Evolutionary conservation across 2,329 filamentous ascomycete genomes (phyloP).

Genomic region (Aureobasidium sp.): DNA sequence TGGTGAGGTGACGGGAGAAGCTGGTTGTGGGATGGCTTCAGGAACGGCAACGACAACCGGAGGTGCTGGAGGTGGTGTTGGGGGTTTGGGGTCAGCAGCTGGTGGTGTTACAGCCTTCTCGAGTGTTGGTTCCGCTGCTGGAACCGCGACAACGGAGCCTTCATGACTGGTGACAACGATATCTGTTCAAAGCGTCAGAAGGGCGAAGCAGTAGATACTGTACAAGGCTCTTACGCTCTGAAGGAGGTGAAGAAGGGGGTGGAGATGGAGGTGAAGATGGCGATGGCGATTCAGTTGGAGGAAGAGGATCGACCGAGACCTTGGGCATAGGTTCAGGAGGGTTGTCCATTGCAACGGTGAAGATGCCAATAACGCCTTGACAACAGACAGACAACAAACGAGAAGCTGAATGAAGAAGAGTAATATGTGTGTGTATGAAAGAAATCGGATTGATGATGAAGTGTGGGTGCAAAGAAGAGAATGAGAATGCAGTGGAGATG

Average conservation of each 20-base stretch:
- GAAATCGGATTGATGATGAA: neutral
- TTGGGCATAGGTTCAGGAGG: conserved; percentile 12
- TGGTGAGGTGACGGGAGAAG: conserved; percentile 1
- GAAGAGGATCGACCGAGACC: conserved; percentile 1
- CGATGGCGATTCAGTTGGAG: neutral
- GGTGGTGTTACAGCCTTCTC: conserved; percentile 1
- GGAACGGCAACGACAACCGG: neutral
- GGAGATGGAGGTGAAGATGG: neutral
- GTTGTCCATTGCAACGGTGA: conserved; percentile 6
- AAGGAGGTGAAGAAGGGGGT: neutral
- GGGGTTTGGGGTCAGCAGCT: neutral
- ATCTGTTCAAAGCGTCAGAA: neutral
- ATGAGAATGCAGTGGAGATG: neutral
- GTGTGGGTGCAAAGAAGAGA: neutral
- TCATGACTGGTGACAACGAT: conserved; percentile 6
- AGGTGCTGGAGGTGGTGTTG: conserved; percentile 3
- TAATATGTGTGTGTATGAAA: neutral
- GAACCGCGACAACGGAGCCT: conserved; percentile 1
- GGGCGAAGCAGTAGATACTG: neutral
- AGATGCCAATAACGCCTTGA: neutral
- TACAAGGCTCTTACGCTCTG: neutral
- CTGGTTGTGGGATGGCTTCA: neutral
- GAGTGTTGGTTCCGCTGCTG: conserved; percentile 3
- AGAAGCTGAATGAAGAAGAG: neutral
- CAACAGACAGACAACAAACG: neutral